Evolutionary conservation across 2,329 filamentous ascomycete species (phyloP).

Genomic region (Beauveria sp.): DNA sequence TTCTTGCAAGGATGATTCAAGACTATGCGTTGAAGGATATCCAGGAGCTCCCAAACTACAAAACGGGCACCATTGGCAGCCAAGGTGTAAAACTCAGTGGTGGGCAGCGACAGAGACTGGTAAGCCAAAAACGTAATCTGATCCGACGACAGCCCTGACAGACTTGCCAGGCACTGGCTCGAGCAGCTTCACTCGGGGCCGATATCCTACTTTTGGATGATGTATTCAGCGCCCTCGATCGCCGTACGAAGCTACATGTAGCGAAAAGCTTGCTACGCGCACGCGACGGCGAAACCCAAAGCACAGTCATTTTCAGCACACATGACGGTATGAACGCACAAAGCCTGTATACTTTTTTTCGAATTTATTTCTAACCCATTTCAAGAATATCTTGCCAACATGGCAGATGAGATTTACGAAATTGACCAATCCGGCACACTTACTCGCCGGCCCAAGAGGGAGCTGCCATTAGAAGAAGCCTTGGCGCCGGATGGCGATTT

Average conservation of each 20-base stretch:
- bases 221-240: neutral
- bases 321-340: neutral
- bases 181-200: neutral
- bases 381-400: neutral
- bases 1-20: neutral
- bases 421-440: neutral
- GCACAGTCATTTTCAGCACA: neutral
- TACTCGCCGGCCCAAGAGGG: neutral
- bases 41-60: neutral
- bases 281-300: neutral
- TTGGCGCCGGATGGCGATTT: neutral
- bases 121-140: neutral
- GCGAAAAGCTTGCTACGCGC: neutral
- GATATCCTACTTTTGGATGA: neutral
- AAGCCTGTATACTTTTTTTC: neutral
- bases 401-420: neutral
- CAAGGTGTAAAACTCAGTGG: slow-evolving; percentile 3
- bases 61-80: neutral
- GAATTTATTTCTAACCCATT: neutral
- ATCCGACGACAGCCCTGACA: neutral
- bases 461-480: neutral
- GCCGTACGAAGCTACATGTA: neutral
- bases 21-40: neutral
- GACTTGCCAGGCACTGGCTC: neutral
- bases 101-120: slow-evolving; percentile 3